Base-by-base conservation (phyloP, 495 filamentous ascomycete genomes). In the Trichocladium uniseriatum region DNA sequence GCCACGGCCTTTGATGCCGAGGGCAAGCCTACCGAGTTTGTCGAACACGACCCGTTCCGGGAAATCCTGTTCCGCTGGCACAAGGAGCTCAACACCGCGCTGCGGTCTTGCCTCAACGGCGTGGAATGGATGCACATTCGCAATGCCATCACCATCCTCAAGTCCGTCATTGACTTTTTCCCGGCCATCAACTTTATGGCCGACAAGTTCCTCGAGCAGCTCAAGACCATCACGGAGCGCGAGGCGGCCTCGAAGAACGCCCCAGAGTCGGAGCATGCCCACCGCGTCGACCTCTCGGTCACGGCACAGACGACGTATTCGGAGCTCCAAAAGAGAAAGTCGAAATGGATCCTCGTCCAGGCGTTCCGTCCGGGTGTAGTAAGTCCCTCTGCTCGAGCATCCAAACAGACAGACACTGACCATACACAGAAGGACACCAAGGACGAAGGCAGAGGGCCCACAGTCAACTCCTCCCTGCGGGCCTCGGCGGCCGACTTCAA, bases 81-180 rank as follows among this genome's bases (percentile, higher is more conserved):
- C 66, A 79, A 81, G 35, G 74, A 81, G 22, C 68, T 99, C 27
- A 79, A 80, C 56, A 72, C 65, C 15, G 87, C 89, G 2, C 65
- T 99, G 37, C 86, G 86, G 56, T 74, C 70, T 16, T 95, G 90
- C 64, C 73, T 97, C 21, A 75, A 77, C 14, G 79, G 81, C 11
- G 80, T 76, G 52, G 90, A 99, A 62, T 99, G 92, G 76, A 97
- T 95, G 89, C 89, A 95, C 63, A 95, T 97, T 60, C 80, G 88
- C 11, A 99, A 99, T 61, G 87, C 89, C 28, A 94, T 96, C 55
- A 89, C 82, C 48, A 70, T 97, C n/a, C 73, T 96, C 45, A 95
- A 92, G 61, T 76, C 79, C 6, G 73, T 94, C 34, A 75, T 83
- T 28, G 78, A 84, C 24, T 73, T 80, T 57, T 97, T 94, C 76